Percentiles rank a stretch among this genome's conserved stretches.
Evolutionary conservation across 352 stramenopile genomes (phyloP).

Genomic region (Blastocystis sp.): DNA sequence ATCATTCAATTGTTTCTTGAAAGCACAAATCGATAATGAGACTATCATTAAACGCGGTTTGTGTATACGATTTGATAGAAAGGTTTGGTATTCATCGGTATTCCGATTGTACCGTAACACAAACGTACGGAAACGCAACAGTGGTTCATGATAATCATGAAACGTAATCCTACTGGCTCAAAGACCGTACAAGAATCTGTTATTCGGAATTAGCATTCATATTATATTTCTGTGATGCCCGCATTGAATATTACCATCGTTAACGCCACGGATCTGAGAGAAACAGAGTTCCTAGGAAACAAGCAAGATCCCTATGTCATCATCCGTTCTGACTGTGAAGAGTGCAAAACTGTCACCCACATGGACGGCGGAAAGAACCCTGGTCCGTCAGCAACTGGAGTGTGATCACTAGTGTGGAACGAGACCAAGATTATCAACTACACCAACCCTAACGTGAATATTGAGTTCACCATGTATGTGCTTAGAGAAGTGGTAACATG

Average conservation of each 20-base stretch:
- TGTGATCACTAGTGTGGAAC: neutral
- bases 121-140: too few relatives aligned
- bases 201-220: too few relatives aligned
- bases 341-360: neutral
- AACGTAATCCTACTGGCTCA: too few relatives aligned
- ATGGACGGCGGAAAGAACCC: constrained; percentile 8
- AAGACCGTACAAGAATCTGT: too few relatives aligned
- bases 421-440: neutral
- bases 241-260: neutral
- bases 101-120: too few relatives aligned
- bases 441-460: neutral
- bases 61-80: too few relatives aligned
- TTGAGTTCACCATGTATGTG: constrained; percentile 12
- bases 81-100: too few relatives aligned
- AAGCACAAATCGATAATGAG: too few relatives aligned
- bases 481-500: neutral
- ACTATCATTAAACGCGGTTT: too few relatives aligned
- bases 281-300: constrained; percentile 16
- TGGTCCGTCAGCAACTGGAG: neutral
- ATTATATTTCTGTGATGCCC: neutral
- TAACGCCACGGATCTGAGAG: neutral
- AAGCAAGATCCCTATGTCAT: constrained; percentile 38
- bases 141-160: too few relatives aligned
- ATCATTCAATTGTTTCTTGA: too few relatives aligned
- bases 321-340: neutral